A percentile compares a stretch with the other conserved stretches of the same genome.
Conservation (phyloP, 1,284 basidiomycete species). For the Cerioporus squamosus region DNA sequence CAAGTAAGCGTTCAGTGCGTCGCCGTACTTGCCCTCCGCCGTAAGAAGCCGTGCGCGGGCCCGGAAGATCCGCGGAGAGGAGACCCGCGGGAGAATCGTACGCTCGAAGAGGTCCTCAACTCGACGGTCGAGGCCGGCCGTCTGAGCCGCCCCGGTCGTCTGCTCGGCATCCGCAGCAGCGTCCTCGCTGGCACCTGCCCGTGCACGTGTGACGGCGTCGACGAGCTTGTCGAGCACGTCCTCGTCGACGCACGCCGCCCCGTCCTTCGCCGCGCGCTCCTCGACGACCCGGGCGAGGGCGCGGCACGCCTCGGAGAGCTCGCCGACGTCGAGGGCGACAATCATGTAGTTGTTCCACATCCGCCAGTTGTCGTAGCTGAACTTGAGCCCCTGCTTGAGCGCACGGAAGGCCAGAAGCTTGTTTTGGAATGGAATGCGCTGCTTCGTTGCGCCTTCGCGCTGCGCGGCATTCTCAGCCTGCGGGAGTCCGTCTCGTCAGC, state of each 20-base stretch:
- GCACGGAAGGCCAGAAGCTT: constrained; percentile 95
- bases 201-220: constrained; percentile 75
- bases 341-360: constrained; percentile 99
- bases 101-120: constrained; percentile 77
- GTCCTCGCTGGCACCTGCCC: constrained; percentile 32
- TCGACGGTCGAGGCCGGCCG: constrained; percentile 63
- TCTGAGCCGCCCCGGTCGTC: constrained; percentile 61
- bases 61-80: constrained; percentile 77
- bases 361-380: constrained; percentile 91
- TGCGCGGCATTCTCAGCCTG: constrained; percentile 20
- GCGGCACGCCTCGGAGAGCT: constrained; percentile 86
- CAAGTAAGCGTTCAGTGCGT: constrained; percentile 81
- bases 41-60: constrained; percentile 82
- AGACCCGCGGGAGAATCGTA: constrained; percentile 79
- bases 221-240: constrained; percentile 89
- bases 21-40: constrained; percentile 73
- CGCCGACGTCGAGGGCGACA: constrained; percentile 91
- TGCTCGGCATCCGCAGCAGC: constrained; percentile 24
- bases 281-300: constrained; percentile 87
- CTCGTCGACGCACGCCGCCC: constrained; percentile 72
- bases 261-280: constrained; percentile 70
- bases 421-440: constrained; percentile 61
- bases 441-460: constrained; percentile 24
- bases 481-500: constrained; percentile 1
- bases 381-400: constrained; percentile 86